Evolutionary conservation across 768 basidiomycete species (phyloP).

Genomic region (Lactifluus rugatus): DNA sequence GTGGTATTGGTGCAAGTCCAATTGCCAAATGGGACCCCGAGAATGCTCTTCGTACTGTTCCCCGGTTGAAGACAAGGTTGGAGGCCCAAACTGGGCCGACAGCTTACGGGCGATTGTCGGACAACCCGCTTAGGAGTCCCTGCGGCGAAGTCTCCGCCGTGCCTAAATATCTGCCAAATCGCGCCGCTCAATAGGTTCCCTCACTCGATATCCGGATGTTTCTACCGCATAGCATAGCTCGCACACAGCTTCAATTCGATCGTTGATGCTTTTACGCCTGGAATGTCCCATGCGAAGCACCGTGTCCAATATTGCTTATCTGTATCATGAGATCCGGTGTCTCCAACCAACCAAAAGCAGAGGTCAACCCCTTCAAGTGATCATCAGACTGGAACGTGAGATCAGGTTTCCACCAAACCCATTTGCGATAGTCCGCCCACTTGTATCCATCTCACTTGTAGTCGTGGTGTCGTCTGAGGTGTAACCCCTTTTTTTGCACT

Average conservation of each 20-base stretch:
- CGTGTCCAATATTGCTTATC: background rate
- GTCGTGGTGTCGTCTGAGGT: background rate
- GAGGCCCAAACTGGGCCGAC: background rate
- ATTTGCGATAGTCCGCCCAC: slow-evolving; percentile 1
- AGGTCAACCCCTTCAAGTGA: background rate
- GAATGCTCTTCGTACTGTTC: background rate
- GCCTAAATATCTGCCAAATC: background rate
- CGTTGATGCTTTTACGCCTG: too few relatives aligned
- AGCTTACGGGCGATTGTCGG: background rate
- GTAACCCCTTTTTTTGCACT: background rate
- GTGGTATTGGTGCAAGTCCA: background rate
- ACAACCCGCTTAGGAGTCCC: background rate
- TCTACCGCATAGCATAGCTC: background rate
- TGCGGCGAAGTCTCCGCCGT: background rate
- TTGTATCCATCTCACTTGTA: background rate
- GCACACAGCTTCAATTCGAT: too few relatives aligned
- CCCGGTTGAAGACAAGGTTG: background rate
- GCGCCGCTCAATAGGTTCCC: background rate
- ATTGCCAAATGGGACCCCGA: background rate
- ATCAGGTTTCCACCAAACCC: slow-evolving; percentile 1
- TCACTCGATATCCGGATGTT: background rate
- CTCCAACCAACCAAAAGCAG: background rate
- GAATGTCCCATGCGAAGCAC: too few relatives aligned
- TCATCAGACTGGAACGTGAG: slow-evolving; percentile 5
- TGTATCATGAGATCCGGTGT: background rate